Base-by-base conservation (phyloP, 2,329 filamentous ascomycete species). In the Phialophora chinensis region DNA sequence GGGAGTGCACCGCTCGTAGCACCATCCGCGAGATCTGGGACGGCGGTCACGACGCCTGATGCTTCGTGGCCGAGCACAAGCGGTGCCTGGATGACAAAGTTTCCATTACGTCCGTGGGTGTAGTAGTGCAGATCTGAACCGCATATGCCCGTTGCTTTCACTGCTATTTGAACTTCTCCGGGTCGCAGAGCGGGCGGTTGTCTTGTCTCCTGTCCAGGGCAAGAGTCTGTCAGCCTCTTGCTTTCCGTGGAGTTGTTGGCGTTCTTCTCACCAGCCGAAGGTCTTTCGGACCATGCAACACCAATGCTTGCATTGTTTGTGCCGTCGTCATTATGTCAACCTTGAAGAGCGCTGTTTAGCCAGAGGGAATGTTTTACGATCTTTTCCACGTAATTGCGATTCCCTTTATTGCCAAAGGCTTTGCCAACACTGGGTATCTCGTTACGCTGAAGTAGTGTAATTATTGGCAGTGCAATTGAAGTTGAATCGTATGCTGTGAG, bases 61-160 rank as follows among this genome's bases (percentile, higher is more conserved):
- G 92, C 93, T 76, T 91, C 89, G 76, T 91, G 89, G 72, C 89
- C 89, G 0, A 96, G 87, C 14, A 92, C 89, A 84, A 96, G 90
- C 69, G 93, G 93, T 72, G 91, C 87, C 75, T 87, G 89, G 65
- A 96, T 88, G 66, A 93, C 85, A 75, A 93, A 96, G 83, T 91
- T 88, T 76, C 92, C 93, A 79, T 96, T 96, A 75, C 90, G 88
- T 75, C 91, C 92, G 78, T 96, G 90, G 70, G 86, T 83, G 86
- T 92, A 96, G 87, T 96, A 97, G 84, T 97, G 89, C 4, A 89
- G 83, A 76, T 91, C 89, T 59, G 86, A 89, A 74, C 89, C 89
- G 77, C 89, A 91, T 74, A 91, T 87, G 31, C 88, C 88, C 4
- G 89, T 91, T 71, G 86, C 84, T 68, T 85, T 85, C 69, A 91